Conservation (phyloP, 176 grass and related monocot species). For the Oryza meridionalis region DNA sequence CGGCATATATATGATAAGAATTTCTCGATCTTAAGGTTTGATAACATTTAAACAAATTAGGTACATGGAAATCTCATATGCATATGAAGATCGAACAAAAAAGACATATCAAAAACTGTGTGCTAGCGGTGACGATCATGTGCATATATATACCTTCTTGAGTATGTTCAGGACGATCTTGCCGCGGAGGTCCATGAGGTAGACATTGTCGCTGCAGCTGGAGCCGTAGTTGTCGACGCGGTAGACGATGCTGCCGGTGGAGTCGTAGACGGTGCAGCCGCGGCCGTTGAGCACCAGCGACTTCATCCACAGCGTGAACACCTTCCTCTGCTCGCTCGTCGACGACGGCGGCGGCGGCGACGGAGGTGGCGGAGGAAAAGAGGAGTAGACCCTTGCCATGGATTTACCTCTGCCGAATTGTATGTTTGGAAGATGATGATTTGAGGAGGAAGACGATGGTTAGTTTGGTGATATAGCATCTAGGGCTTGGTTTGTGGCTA, state of each 20-base stretch:
- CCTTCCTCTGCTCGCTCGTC: slow-evolving; percentile 45
- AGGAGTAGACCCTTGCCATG: slow-evolving; percentile 44
- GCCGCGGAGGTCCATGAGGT: slow-evolving; percentile 71
- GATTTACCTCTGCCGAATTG: background rate
- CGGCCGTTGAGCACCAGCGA: slow-evolving; percentile 66
- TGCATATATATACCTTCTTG: slow-evolving; percentile 43
- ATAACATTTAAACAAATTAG: background rate
- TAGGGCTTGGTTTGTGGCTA: background rate
- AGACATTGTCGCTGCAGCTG: slow-evolving; percentile 46
- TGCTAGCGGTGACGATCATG: background rate
- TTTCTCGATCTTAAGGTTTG: background rate
- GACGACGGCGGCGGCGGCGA: background rate
- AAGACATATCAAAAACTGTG: background rate
- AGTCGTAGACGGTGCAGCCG: slow-evolving; percentile 74
- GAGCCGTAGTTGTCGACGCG: slow-evolving; percentile 76
- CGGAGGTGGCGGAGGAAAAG: background rate
- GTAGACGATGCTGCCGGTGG: slow-evolving; percentile 60
- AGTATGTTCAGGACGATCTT: slow-evolving; percentile 52
- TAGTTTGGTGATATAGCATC: slow-evolving; percentile 9
- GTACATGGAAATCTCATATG: background rate
- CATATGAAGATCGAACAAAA: background rate
- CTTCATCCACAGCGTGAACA: slow-evolving; percentile 74
- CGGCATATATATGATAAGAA: background rate
- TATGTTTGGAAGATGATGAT: background rate
- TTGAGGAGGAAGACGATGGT: background rate